Base-by-base conservation (phyloP, 1,284 basidiomycete species). In the Porodaedalea pini region DNA sequence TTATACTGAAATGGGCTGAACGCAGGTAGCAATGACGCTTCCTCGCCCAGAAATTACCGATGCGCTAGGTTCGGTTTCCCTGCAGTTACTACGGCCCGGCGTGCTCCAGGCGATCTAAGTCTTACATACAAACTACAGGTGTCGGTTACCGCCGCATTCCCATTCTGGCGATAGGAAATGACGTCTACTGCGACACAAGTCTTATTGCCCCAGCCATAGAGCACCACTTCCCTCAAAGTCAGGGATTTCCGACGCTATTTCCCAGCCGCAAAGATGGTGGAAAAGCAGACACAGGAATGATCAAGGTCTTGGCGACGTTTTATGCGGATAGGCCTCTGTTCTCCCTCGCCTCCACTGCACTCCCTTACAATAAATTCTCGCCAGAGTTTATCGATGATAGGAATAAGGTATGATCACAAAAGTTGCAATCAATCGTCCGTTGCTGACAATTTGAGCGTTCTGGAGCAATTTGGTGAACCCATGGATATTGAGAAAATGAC, bases 31-130 rank as follows among this genome's bases (percentile, higher is more conserved):
- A 1, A 66, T 68, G 54, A 69, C 70, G 10, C 72, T 80, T n/a
- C 81, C 82, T 50, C 79, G 81, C 15, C 77, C 80, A 6, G 80
- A 80, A 64, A 74, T 84, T 52, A 74, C 77, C 41, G 74, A 76
- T 19, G 63, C 75, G 1, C 69, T 83, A 13, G 81, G 80, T 10
- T n/a, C n/a, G n/a, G n/a, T n/a, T n/a, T n/a, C n/a, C n/a, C n/a
- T n/a, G n/a, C n/a, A n/a, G n/a, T n/a, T n/a, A n/a, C n/a, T n/a
- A n/a, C n/a, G n/a, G n/a, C n/a, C n/a, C n/a, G n/a, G n/a, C n/a
- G n/a, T n/a, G n/a, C n/a, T n/a, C n/a, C n/a, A n/a, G n/a, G n/a
- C n/a, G n/a, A n/a, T n/a, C n/a, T n/a, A n/a, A n/a, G n/a, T 31
- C 27, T 47, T 4, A 21, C 15, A 17, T 17, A 41, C 40, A 3